A percentile compares a stretch with the other conserved stretches of the same genome.
Conservation (phyloP, 179 eudicot species). For the Dionaea muscipula region DNA sequence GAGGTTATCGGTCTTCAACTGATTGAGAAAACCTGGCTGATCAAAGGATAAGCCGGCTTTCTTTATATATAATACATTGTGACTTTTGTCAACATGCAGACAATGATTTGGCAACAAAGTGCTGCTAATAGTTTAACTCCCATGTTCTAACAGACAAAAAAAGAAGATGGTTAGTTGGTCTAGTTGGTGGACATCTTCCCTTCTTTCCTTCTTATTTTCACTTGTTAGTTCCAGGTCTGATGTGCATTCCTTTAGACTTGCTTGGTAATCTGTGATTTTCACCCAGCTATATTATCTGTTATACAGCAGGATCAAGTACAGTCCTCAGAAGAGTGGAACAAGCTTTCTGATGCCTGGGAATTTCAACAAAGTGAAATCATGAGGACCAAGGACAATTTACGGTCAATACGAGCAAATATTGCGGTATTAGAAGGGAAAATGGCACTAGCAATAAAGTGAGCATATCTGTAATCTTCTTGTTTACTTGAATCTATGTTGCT, state of each 20-base stretch:
- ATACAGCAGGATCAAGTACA: constrained; percentile 31
- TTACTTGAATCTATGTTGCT: neutral
- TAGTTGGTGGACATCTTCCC: neutral
- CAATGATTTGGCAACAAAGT: neutral
- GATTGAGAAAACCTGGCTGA: too few species aligned
- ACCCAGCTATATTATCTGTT: neutral
- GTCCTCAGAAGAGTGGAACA: constrained; percentile 29
- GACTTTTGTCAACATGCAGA: neutral
- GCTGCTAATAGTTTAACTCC: neutral
- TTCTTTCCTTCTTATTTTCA: neutral
- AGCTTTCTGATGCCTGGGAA: constrained; percentile 74
- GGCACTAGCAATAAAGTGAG: constrained; percentile 61
- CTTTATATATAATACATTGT: neutral
- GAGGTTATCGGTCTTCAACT: too few species aligned
- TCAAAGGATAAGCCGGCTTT: too few species aligned
- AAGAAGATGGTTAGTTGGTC: neutral
- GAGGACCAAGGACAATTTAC: constrained; percentile 44
- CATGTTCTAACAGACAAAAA: neutral
- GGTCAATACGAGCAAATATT: constrained; percentile 68
- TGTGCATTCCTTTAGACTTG: too few species aligned
- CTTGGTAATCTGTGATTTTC: neutral
- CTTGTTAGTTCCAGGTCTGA: too few species aligned
- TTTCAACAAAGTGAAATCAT: constrained; percentile 80
- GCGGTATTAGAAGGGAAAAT: constrained; percentile 77
- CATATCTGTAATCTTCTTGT: neutral